Conservation (phyloP, 2,329 filamentous ascomycete genomes). For the Xylariaceae sp. region DNA sequence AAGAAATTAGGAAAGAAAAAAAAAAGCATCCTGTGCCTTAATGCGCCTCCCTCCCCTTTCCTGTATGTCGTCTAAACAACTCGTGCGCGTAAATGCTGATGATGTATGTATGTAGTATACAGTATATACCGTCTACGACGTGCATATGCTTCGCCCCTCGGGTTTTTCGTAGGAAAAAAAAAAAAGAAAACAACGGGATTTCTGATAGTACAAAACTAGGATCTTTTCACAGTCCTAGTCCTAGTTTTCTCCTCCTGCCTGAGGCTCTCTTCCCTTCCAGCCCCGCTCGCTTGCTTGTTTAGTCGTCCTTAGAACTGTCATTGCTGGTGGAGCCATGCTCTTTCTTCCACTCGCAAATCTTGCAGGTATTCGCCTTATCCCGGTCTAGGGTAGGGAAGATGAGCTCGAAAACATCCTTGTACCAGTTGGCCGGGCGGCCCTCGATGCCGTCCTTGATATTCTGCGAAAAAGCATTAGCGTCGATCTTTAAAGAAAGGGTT, state of each 20-base stretch:
- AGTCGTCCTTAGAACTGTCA: constrained; percentile 34
- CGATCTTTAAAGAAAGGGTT: not conserved
- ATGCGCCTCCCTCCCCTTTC: not conserved
- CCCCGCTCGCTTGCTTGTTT: not conserved
- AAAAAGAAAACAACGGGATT: not conserved
- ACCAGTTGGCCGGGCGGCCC: constrained; percentile 88
- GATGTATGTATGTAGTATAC: constrained; percentile 11
- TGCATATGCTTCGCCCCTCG: not conserved
- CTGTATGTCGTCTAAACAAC: constrained; percentile 10
- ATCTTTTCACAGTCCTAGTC: constrained; percentile 10
- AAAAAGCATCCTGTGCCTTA: constrained; percentile 9
- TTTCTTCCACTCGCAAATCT: constrained; percentile 51
- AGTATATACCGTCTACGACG: constrained; percentile 13
- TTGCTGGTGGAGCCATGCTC: constrained; percentile 38
- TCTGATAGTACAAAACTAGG: constrained; percentile 8
- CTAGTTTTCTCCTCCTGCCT: constrained; percentile 5
- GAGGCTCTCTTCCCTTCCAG: constrained; percentile 1
- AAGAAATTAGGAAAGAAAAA: too few species aligned
- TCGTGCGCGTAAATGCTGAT: not conserved
- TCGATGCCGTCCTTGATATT: constrained; percentile 97
- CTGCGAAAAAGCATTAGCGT: constrained; percentile 42
- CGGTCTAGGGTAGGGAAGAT: constrained; percentile 79
- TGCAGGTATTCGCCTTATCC: constrained; percentile 69
- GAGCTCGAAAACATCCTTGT: constrained; percentile 84
- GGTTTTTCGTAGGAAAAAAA: not conserved